These are phyloP conservation scores for Zangia roseola DNA, from an alignment of 768 basidiomycete species.

Conservation along the genomic window DNA sequence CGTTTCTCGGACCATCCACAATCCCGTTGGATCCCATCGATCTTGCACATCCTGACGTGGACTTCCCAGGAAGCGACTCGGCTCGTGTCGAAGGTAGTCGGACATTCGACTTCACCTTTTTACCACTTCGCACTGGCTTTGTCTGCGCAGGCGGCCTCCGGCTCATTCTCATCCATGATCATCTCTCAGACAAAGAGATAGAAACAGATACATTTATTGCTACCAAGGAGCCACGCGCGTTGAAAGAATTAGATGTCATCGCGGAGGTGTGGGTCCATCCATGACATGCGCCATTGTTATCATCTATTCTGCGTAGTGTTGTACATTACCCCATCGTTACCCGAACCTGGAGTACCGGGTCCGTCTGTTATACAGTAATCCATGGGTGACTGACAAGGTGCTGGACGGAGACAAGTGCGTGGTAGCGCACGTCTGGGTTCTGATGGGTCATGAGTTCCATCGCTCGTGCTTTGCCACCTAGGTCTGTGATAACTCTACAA, in stretches of 20 bases:
- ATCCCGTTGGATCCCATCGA: conserved; percentile 45
- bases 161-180: conserved; percentile 63
- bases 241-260: conserved; percentile 73
- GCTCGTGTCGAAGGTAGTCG: conserved; percentile 41
- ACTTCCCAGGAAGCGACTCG: conserved; percentile 4
- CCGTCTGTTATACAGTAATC: conserved; percentile 42
- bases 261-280: conserved; percentile 66
- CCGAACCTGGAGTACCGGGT: neutral
- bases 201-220: conserved; percentile 23
- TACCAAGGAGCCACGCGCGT: conserved; percentile 40
- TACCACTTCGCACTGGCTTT: conserved; percentile 61
- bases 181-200: conserved; percentile 38
- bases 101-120: conserved; percentile 63
- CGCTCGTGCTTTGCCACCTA: conserved; percentile 82
- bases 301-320: conserved; percentile 10
- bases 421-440: conserved; percentile 88
- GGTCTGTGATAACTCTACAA: conserved; percentile 70
- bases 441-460: conserved; percentile 93
- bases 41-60: conserved; percentile 20
- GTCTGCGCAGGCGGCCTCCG: conserved; percentile 66
- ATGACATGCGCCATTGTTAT: conserved; percentile 18
- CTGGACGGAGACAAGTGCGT: conserved; percentile 87
- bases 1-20: conserved; percentile 52
- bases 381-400: conserved; percentile 90
- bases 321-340: conserved; percentile 2